A percentile compares a stretch with the other conserved stretches of the same genome.
Conservation (phyloP, 495 filamentous ascomycete genomes). For the Penicillium manginii region DNA sequence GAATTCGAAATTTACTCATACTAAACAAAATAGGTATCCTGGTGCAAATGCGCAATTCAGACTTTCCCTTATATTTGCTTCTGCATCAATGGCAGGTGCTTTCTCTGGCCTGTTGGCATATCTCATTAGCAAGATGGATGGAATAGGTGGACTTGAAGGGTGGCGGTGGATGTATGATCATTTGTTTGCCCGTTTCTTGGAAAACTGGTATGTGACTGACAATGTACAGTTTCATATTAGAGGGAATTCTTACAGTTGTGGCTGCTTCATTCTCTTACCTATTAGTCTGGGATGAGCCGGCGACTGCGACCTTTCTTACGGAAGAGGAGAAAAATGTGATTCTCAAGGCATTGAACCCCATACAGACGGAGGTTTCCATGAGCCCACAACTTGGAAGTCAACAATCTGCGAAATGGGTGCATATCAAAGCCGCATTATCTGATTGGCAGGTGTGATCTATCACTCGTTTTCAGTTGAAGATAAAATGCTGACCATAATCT, state of each 20-base stretch:
- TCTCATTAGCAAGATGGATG: slow-evolving; percentile 16
- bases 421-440: slow-evolving; percentile 1
- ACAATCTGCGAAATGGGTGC: slow-evolving; percentile 11
- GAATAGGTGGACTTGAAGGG: slow-evolving; percentile 12
- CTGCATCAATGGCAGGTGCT: slow-evolving; percentile 18
- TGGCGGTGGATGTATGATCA: slow-evolving; percentile 18
- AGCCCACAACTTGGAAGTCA: slow-evolving; percentile 9
- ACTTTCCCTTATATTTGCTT: slow-evolving; percentile 15
- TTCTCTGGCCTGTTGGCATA: slow-evolving; percentile 19
- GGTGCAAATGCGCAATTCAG: slow-evolving; percentile 12
- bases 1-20: not conserved
- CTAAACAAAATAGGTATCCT: slow-evolving; percentile 11
- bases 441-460: slow-evolving; percentile 13
- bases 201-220: not conserved
- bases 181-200: not conserved
- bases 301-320: slow-evolving; percentile 13
- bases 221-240: slow-evolving; percentile 12
- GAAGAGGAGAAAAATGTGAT: slow-evolving; percentile 9
- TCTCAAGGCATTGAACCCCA: slow-evolving; percentile 4
- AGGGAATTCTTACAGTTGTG: slow-evolving; percentile 12
- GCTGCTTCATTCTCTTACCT: slow-evolving; percentile 7
- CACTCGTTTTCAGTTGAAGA: not conserved
- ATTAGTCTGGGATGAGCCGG: slow-evolving; percentile 14
- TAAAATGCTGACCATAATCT: not conserved
- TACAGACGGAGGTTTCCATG: slow-evolving; percentile 1